These are phyloP conservation scores for Pseudocercospora ulei DNA, from an alignment of 2,329 filamentous ascomycete species.

Conservation along the genomic window DNA sequence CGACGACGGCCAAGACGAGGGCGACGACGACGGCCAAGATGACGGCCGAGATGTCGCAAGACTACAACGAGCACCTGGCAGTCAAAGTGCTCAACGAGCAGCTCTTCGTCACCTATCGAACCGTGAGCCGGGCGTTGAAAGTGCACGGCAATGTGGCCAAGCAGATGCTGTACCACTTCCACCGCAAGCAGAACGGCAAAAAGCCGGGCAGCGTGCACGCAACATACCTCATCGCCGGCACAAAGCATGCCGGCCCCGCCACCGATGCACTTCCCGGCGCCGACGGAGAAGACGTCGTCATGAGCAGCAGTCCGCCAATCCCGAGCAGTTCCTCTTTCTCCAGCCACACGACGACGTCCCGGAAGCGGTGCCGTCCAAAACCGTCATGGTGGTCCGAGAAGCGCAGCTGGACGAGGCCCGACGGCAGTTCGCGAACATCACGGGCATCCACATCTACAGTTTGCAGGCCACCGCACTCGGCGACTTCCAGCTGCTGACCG, in stretches of 20 bases:
- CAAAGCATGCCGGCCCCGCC: constrained; percentile 39
- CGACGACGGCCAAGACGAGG: too few relatives aligned
- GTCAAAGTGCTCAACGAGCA: constrained; percentile 67
- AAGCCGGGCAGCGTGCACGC: constrained; percentile 69
- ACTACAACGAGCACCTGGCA: constrained; percentile 61
- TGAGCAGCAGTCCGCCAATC: constrained; percentile 56
- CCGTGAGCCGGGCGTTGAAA: constrained; percentile 70
- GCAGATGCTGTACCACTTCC: constrained; percentile 84
- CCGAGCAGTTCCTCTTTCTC: constrained; percentile 56
- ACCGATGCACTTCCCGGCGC: too few relatives aligned
- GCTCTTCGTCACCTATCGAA: constrained; percentile 63
- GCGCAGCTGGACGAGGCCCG: constrained; percentile 43
- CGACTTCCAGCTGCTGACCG: constrained; percentile 57
- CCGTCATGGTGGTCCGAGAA: constrained; percentile 28
- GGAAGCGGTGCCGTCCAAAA: constrained; percentile 44
- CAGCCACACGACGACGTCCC: constrained; percentile 39
- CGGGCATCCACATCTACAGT: constrained; percentile 79
- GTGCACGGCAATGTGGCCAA: constrained; percentile 83
- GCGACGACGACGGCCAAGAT: too few relatives aligned
- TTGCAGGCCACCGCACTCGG: constrained; percentile 60
- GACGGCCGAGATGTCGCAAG: constrained; percentile 39
- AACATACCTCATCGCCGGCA: constrained; percentile 79
- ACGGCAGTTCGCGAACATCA: constrained; percentile 59
- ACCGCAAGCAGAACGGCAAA: constrained; percentile 65
- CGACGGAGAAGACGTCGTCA: constrained; percentile 57